Percentiles rank a stretch among this genome's conserved stretches.
Evolutionary conservation across 345 rosid genomes (phyloP).

Genomic region (Heritiera littoralis): DNA sequence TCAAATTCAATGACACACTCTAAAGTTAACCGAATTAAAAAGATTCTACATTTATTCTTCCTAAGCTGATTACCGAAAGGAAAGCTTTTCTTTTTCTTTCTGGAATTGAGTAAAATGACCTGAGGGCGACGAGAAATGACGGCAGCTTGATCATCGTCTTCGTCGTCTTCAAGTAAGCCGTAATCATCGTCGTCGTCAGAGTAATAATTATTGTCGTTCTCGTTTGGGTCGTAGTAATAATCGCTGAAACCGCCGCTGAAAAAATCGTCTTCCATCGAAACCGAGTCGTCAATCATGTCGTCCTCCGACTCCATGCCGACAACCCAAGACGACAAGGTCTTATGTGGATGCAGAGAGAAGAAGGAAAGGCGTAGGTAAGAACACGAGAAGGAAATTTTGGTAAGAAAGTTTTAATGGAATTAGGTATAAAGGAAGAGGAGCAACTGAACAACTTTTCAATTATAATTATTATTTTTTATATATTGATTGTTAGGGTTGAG

Average conservation of each 20-base stretch:
- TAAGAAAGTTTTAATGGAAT: background rate
- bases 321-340: background rate
- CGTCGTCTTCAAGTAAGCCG: conserved; percentile 42
- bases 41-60: background rate
- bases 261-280: conserved; percentile 75
- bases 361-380: background rate
- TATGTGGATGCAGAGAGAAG: background rate
- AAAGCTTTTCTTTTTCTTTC: background rate
- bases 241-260: conserved; percentile 75
- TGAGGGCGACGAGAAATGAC: conserved; percentile 49
- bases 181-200: conserved; percentile 37
- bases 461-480: too few species aligned
- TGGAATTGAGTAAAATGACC: conserved; percentile 35
- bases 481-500: too few species aligned
- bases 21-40: too few species aligned
- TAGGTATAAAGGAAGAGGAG: background rate
- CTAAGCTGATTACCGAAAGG: background rate
- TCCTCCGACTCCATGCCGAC: conserved; percentile 73
- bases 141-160: conserved; percentile 43
- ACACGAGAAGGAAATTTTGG: background rate
- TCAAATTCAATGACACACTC: conserved; percentile 1
- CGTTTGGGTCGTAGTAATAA: conserved; percentile 28
- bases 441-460: too few species aligned
- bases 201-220: conserved; percentile 46
- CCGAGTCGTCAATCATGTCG: conserved; percentile 68